Conservation (phyloP, 805 yeast species). For the Wickerhamia fluorescens region DNA sequence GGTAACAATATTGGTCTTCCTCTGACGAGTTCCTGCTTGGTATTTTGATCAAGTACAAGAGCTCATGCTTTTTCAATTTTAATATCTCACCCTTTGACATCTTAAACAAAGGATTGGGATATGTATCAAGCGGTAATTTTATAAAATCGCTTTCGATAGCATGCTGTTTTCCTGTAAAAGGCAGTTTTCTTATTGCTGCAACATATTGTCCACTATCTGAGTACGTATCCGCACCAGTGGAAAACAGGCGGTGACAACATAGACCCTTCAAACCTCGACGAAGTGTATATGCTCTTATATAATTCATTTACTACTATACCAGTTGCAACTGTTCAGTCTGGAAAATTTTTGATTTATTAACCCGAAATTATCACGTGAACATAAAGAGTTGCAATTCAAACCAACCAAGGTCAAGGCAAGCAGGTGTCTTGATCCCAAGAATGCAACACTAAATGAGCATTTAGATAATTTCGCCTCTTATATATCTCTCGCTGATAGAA, state of each 20-base stretch:
- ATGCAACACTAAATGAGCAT: background rate
- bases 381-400: too few relatives aligned
- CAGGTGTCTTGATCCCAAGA: background rate
- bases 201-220: too few relatives aligned
- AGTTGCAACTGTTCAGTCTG: too few relatives aligned
- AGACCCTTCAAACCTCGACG: too few relatives aligned
- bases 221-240: too few relatives aligned
- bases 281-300: too few relatives aligned
- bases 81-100: constrained; percentile 21
- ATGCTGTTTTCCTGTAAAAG: constrained; percentile 13
- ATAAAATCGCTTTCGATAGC: constrained; percentile 3
- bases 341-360: too few relatives aligned
- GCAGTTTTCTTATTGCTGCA: constrained; percentile 10
- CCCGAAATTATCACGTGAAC: too few relatives aligned
- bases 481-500: constrained; percentile 52
- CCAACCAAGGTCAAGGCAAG: too few relatives aligned
- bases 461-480: constrained; percentile 1
- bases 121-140: constrained; percentile 13
- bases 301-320: too few relatives aligned
- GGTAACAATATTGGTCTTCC: constrained; percentile 20
- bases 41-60: constrained; percentile 18
- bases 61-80: constrained; percentile 15
- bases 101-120: constrained; percentile 29
- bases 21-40: constrained; percentile 19
- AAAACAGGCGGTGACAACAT: too few relatives aligned